These are phyloP conservation scores for Cicer judaicum DNA, from an alignment of 306 rosid species.

Conservation along the genomic window DNA sequence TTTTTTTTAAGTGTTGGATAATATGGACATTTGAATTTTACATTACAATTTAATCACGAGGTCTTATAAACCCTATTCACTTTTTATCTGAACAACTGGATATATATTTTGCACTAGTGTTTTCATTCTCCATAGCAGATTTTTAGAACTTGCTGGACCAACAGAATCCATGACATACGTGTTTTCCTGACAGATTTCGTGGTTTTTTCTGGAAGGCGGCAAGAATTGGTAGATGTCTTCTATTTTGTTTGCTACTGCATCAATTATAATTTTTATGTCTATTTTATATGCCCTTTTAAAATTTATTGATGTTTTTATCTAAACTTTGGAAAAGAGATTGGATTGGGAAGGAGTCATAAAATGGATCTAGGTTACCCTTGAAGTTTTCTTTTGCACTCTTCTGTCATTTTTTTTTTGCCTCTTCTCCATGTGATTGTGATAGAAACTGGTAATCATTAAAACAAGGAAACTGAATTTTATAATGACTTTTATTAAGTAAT, in stretches of 20 bases:
- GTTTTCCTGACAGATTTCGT: conserved; percentile 59
- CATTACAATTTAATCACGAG: background rate
- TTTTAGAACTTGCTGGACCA: conserved; percentile 30
- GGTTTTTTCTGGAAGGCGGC: conserved; percentile 87
- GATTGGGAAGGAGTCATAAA: conserved; percentile 9
- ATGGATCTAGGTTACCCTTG: background rate
- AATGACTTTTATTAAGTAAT: no score
- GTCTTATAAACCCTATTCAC: conserved; percentile 11
- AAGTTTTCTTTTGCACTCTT: conserved; percentile 6
- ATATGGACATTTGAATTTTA: conserved; percentile 23
- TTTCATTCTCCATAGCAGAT: conserved; percentile 12
- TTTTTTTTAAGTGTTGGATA: conserved; percentile 6
- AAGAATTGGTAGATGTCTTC: conserved; percentile 57
- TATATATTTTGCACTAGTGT: conserved; percentile 29
- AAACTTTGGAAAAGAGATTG: background rate
- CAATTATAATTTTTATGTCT: conserved; percentile 11
- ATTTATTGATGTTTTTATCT: background rate
- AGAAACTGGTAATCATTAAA: no score
- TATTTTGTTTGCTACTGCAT: conserved; percentile 20
- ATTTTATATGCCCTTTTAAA: background rate
- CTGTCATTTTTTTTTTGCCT: conserved; percentile 17
- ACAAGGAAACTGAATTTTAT: no score
- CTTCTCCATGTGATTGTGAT: background rate
- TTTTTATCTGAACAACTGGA: conserved; percentile 16
- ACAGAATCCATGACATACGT: conserved; percentile 19